A percentile compares a stretch with the other conserved stretches of the same genome.
Evolutionary conservation across 495 filamentous ascomycete genomes (phyloP).

Genomic region (Darksidea phi): DNA sequence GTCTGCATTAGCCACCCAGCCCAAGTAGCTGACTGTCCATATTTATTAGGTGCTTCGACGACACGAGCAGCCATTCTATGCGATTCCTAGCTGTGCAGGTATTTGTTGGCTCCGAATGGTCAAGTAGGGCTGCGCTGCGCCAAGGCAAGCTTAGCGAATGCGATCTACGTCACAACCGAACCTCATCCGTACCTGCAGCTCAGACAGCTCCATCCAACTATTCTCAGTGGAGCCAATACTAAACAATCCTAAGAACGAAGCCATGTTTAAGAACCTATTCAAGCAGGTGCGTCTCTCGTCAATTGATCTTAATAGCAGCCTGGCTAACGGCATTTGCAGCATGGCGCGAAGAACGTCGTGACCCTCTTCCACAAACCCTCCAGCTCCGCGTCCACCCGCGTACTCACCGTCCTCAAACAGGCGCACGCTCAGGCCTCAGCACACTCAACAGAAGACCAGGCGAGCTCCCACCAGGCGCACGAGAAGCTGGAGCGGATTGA

Average conservation of each 20-base stretch:
- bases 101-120: not conserved
- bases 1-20: too few species aligned
- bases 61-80: too few species aligned
- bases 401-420: constrained; percentile 72
- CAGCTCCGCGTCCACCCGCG: constrained; percentile 61
- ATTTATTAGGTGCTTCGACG: too few species aligned
- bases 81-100: not conserved
- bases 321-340: constrained; percentile 32
- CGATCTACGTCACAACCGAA: constrained; percentile 23
- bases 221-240: not conserved
- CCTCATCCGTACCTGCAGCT: constrained; percentile 6
- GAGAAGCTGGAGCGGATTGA: constrained; percentile 57
- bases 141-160: constrained; percentile 19
- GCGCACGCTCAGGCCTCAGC: constrained; percentile 59
- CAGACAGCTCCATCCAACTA: not conserved
- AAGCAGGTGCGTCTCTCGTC: constrained; percentile 34
- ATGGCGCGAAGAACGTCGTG: constrained; percentile 65
- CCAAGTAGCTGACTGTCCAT: too few species aligned
- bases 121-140: not conserved
- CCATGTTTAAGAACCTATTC: constrained; percentile 44
- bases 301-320: constrained; percentile 1
- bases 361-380: constrained; percentile 90
- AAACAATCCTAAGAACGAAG: not conserved
- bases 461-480: constrained; percentile 57
- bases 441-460: constrained; percentile 65